A percentile compares a stretch with the other conserved stretches of the same genome.
Evolutionary conservation across 2,329 filamentous ascomycete genomes (phyloP).

Genomic region (Alternaria sp.): DNA sequence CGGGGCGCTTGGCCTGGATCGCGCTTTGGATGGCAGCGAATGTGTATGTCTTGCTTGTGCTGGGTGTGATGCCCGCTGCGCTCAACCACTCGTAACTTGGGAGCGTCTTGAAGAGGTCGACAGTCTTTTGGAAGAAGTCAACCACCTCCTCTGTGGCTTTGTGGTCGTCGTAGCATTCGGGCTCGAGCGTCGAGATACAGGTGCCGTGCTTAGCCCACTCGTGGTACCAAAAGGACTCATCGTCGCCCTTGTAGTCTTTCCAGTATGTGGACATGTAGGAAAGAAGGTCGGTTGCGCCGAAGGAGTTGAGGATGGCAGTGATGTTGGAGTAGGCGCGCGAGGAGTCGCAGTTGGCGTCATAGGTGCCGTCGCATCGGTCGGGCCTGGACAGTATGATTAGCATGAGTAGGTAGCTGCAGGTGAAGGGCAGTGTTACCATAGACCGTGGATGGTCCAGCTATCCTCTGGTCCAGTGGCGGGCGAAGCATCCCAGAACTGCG

Average conservation of each 20-base stretch:
- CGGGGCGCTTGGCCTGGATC: slow-evolving; percentile 59
- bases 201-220: slow-evolving; percentile 78
- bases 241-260: slow-evolving; percentile 70
- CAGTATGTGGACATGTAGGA: slow-evolving; percentile 73
- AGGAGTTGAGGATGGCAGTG: slow-evolving; percentile 63
- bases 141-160: slow-evolving; percentile 67
- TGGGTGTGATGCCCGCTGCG: slow-evolving; percentile 66
- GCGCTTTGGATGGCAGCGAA: slow-evolving; percentile 64
- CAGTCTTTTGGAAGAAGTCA: slow-evolving; percentile 71
- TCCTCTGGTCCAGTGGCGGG: slow-evolving; percentile 69
- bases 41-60: slow-evolving; percentile 63
- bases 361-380: slow-evolving; percentile 70
- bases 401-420: not conserved
- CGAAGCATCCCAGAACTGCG: slow-evolving; percentile 78
- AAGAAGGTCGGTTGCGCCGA: slow-evolving; percentile 63
- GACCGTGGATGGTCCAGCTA: slow-evolving; percentile 76
- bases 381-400: slow-evolving; percentile 40
- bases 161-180: slow-evolving; percentile 67
- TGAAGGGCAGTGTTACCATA: slow-evolving; percentile 57
- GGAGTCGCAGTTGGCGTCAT: slow-evolving; percentile 69
- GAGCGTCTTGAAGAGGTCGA: slow-evolving; percentile 69
- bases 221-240: slow-evolving; percentile 71
- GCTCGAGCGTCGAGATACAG: slow-evolving; percentile 72
- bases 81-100: slow-evolving; percentile 69
- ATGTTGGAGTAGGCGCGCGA: slow-evolving; percentile 70